Percentiles rank a stretch among this genome's conserved stretches.
Conservation (phyloP, 1,139 yeast species). For the Petasospora rhodanensis region DNA sequence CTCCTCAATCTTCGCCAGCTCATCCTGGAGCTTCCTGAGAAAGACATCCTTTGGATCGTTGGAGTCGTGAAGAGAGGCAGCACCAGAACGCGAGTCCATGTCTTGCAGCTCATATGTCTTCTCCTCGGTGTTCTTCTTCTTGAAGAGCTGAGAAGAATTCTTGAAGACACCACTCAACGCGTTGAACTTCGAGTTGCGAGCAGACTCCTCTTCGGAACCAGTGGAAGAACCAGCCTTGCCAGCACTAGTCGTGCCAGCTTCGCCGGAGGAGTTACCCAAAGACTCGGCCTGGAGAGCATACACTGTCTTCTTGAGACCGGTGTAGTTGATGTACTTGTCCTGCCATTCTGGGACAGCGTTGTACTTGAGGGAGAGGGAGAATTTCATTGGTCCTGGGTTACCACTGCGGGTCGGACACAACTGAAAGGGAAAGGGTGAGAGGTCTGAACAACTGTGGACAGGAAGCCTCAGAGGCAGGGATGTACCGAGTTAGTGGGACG, state of each 20-base stretch:
- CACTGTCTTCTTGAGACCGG: conserved; percentile 57
- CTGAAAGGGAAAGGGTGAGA: not conserved
- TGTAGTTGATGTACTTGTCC: conserved; percentile 61
- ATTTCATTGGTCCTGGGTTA: conserved; percentile 56
- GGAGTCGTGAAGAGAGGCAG: too few species aligned
- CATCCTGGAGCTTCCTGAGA: conserved; percentile 51
- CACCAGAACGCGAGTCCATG: conserved; percentile 7
- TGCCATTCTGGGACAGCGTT: conserved; percentile 81
- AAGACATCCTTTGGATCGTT: conserved; percentile 36
- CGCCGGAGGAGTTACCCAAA: conserved; percentile 22
- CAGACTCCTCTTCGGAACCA: conserved; percentile 2
- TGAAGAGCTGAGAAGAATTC: conserved; percentile 6
- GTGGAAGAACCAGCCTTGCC: conserved; percentile 3
- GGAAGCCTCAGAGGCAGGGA: too few species aligned
- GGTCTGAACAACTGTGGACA: too few species aligned
- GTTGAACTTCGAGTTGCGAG: too few species aligned
- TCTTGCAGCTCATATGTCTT: conserved; percentile 27
- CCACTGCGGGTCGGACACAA: too few species aligned
- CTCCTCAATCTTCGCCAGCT: conserved; percentile 53
- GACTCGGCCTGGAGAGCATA: conserved; percentile 61
- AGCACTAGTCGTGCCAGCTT: conserved; percentile 2
- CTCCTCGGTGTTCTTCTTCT: conserved; percentile 13
- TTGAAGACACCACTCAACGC: not conserved
- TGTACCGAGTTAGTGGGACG: too few species aligned
- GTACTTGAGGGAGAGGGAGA: conserved; percentile 66